These are phyloP conservation scores for Colletotrichum echinochloae DNA, from an alignment of 2,329 filamentous ascomycete genomes.

Conservation along the genomic window DNA sequence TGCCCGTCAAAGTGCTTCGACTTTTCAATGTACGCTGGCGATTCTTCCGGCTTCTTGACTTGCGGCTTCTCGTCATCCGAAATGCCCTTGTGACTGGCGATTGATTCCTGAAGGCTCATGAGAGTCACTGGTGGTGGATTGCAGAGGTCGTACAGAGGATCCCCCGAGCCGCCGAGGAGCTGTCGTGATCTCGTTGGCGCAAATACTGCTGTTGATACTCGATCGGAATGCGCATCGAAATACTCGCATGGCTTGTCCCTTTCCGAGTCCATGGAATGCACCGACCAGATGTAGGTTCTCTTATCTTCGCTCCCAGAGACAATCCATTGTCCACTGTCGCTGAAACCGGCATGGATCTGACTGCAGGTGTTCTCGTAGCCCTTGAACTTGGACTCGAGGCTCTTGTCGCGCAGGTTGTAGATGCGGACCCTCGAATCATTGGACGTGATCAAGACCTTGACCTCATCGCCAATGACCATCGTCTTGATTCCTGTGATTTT, in stretches of 20 bases:
- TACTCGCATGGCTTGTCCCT: slow-evolving; percentile 88
- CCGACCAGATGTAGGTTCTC: slow-evolving; percentile 90
- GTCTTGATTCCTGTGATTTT: slow-evolving; percentile 97
- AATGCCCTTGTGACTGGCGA: slow-evolving; percentile 56
- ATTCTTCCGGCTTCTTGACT: slow-evolving; percentile 69
- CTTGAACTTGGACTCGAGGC: slow-evolving; percentile 88
- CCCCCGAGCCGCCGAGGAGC: slow-evolving; percentile 82
- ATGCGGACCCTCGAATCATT: slow-evolving; percentile 94
- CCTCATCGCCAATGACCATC: slow-evolving; percentile 72
- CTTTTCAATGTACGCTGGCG: slow-evolving; percentile 81
- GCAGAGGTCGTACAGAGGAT: slow-evolving; percentile 96
- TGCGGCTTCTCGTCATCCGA: slow-evolving; percentile 50
- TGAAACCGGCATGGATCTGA: slow-evolving; percentile 91
- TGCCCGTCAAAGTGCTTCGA: slow-evolving; percentile 83
- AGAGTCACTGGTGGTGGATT: slow-evolving; percentile 92
- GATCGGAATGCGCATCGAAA: slow-evolving; percentile 89
- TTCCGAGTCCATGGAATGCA: slow-evolving; percentile 68
- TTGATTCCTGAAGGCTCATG: slow-evolving; percentile 75
- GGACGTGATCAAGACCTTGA: slow-evolving; percentile 90
- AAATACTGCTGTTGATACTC: slow-evolving; percentile 90
- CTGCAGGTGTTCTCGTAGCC: slow-evolving; percentile 91
- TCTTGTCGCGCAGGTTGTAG: slow-evolving; percentile 89
- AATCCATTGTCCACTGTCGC: slow-evolving; percentile 86
- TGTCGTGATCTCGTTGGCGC: slow-evolving; percentile 84
- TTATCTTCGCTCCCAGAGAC: slow-evolving; percentile 94